Base-by-base conservation (phyloP, 192 early-diverging fungal species). In the Coemansia sp. region DNA sequence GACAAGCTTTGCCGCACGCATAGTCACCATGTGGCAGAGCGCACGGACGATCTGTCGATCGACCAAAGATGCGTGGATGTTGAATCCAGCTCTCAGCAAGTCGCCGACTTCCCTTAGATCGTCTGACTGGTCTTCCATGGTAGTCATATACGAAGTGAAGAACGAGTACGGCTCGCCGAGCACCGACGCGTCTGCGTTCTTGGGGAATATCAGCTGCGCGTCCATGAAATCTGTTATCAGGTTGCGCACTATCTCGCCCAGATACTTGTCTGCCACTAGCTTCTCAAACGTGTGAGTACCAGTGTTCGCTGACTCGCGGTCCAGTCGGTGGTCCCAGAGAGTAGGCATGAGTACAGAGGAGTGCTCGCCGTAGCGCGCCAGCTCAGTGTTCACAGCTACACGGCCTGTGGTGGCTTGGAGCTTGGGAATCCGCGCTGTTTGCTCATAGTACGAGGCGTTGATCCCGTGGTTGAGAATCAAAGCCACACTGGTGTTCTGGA, bases 361-460 rank as follows among this genome's bases (percentile, higher is more conserved):
- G 57, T 94, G 87, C 53, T 84, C 87, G 70, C 94, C 93, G 77
- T 91, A 97, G 7, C 88, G 88, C 23, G 96, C 97, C 87, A 94
- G 94, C 83, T 99, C 97, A 52, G 92, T 95, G 82, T 99, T 98
- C 80, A 98, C 91, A 57, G 94, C 88, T 88, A 98, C 95, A 0
- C 67, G 62, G 38, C 21, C 10, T 1, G 52, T 59, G 70, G 52
- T 59, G 72, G 16, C 46, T n/a, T 30, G 53, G 61, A 2, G 42
- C 42, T 16, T 13, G 14, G 42, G 42, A 5, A 43, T 43, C 14
- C 42, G 42, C 42, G 42, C 9, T 0, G 42, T 11, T 28, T 16
- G 73, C 82, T 99, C 97, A 46, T 95, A 90, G 82, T 98, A 99
- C 21, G 95, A 92, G 28, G 93, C 95, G 66, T 99, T 99, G 75